A percentile compares a stretch with the other conserved stretches of the same genome.
These are phyloP conservation scores for Bothriochloa decipiens DNA, from an alignment of 176 grass and related monocot genomes.

Conservation along the genomic window DNA sequence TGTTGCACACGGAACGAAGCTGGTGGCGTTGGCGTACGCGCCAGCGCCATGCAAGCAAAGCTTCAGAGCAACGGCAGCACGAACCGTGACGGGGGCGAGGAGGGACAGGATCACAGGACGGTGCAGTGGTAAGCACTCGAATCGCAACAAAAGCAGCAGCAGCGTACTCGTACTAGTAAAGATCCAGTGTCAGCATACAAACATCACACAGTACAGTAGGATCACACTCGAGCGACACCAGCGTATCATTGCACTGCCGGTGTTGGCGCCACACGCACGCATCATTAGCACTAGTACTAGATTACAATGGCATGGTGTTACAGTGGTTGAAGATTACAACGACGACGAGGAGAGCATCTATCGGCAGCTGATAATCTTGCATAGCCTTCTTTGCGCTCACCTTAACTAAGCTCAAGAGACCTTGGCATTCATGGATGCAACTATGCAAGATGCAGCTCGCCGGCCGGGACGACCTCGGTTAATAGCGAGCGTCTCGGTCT, in stretches of 20 bases:
- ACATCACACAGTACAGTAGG: not conserved
- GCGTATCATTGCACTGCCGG: constrained; percentile 37
- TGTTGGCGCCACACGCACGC: constrained; percentile 27
- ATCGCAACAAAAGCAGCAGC: constrained; percentile 37
- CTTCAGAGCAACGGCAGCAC: not conserved
- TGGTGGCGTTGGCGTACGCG: not conserved
- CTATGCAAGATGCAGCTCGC: constrained; percentile 40
- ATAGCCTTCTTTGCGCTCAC: constrained; percentile 5
- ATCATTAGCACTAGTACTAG: constrained; percentile 42
- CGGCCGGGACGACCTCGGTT: constrained; percentile 39
- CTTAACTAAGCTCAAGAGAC: constrained; percentile 11
- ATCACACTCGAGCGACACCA: constrained; percentile 22
- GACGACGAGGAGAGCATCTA: not conserved
- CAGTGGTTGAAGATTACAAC: not conserved
- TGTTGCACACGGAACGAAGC: constrained; percentile 25
- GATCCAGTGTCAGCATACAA: constrained; percentile 20
- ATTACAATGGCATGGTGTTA: not conserved
- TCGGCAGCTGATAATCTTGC: not conserved
- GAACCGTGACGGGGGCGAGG: not conserved
- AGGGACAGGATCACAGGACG: constrained; percentile 15
- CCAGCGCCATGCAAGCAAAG: not conserved
- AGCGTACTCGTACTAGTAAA: not conserved
- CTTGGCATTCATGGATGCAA: not conserved
- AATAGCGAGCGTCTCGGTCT: constrained; percentile 35
- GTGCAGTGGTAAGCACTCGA: constrained; percentile 17